Evolutionary conservation across 116 monocot genomes (phyloP).

Genomic region (Zostera marina): DNA sequence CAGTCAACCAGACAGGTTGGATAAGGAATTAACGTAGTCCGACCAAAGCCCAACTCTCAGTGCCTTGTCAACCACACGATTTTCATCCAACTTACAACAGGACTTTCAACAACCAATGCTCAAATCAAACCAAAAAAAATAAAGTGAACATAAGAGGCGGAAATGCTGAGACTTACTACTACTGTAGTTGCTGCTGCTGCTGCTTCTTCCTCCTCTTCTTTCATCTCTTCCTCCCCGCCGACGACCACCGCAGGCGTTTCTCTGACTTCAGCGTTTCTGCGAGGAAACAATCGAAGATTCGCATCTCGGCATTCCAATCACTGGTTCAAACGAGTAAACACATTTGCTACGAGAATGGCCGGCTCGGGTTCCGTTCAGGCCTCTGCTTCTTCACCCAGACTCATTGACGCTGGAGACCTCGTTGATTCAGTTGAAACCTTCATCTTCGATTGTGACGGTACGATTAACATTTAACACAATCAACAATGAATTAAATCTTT

Average conservation of each 20-base stretch:
- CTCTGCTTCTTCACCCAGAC: conserved; percentile 15
- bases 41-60: no score
- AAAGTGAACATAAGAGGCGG: neutral
- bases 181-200: neutral
- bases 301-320: neutral
- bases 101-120: no score
- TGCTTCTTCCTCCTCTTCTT: neutral
- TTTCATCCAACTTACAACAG: no score
- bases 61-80: no score
- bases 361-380: conserved; percentile 1
- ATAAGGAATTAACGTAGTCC: no score
- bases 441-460: conserved; percentile 90
- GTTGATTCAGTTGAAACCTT: conserved; percentile 93
- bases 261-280: neutral
- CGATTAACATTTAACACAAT: no score
- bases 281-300: neutral
- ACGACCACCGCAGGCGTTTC: conserved; percentile 1
- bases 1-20: no score
- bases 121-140: neutral
- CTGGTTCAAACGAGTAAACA: neutral
- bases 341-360: neutral
- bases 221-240: neutral
- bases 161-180: neutral
- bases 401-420: conserved; percentile 55
- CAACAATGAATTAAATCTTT: no score